phyloP scores from a whole-genome alignment of 345 rosid genomes.

The Citrus reticulata region DNA sequence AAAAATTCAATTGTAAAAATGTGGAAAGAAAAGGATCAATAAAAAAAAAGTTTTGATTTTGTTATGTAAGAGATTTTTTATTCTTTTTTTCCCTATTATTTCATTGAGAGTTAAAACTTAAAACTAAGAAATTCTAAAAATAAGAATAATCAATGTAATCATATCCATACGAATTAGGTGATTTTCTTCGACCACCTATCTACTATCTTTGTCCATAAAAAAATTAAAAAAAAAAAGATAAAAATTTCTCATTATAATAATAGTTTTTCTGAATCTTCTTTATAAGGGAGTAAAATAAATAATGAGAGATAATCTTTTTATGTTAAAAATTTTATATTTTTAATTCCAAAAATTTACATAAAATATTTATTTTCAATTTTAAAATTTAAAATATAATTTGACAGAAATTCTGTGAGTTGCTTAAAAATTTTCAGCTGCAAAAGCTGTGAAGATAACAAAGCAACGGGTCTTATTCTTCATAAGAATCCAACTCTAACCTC shows the following conservation, averaged over 20 bases:
- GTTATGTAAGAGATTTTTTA: too few species aligned
- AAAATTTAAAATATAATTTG: not conserved
- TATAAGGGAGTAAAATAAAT: too few species aligned
- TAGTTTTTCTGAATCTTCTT: too few species aligned
- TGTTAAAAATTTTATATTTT: not conserved
- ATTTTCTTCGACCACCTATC: not conserved
- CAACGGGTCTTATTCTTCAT: slow-evolving; percentile 17
- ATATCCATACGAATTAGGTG: too few species aligned
- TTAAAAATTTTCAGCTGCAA: not conserved
- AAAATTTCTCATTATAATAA: too few species aligned
- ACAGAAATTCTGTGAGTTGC: not conserved
- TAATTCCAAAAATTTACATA: not conserved
- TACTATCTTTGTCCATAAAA: not conserved
- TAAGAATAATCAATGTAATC: too few species aligned
- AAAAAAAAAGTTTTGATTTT: too few species aligned
- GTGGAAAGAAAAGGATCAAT: not conserved
- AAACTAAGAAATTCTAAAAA: not conserved
- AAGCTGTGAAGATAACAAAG: slow-evolving; percentile 19
- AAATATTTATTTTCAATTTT: not conserved
- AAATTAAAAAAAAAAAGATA: not conserved
- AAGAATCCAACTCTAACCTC: slow-evolving; percentile 20
- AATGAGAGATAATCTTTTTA: too few species aligned
- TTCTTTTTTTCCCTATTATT: too few species aligned
- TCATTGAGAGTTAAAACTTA: not conserved
- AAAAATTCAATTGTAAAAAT: not conserved